phyloP scores from a whole-genome alignment of 1,284 basidiomycete species.

The Rhodotorula sp. region DNA sequence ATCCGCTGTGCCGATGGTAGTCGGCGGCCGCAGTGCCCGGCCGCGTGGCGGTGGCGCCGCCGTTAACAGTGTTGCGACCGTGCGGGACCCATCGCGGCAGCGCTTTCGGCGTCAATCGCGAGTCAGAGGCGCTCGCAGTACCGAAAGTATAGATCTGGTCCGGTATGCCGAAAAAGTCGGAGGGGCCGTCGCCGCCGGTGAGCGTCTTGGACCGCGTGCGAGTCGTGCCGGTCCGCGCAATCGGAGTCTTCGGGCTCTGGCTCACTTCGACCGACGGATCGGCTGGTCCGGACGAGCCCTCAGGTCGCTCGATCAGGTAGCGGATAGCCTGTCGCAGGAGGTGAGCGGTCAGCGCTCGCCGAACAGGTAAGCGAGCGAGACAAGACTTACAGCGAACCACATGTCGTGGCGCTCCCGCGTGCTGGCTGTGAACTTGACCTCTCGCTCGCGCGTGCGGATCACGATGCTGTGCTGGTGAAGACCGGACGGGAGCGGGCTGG shows the following conservation, averaged over 20 bases:
- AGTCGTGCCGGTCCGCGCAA: not conserved
- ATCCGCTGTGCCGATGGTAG: conserved; percentile 59
- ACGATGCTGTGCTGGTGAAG: conserved; percentile 89
- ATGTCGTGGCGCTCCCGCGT: conserved; percentile 94
- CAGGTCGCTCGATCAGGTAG: conserved; percentile 73
- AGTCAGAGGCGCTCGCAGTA: conserved; percentile 38
- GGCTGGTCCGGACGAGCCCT: not conserved
- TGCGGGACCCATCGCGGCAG: conserved; percentile 12
- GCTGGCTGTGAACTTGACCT: conserved; percentile 96
- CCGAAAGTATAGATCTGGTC: conserved; percentile 22
- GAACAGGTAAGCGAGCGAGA: conserved; percentile 8
- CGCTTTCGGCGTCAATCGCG: conserved; percentile 50
- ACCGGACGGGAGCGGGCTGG: conserved; percentile 89
- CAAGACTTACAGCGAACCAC: conserved; percentile 68
- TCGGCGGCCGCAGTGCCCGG: conserved; percentile 84
- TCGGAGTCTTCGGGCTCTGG: not conserved
- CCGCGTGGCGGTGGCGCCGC: conserved; percentile 60
- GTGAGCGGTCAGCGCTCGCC: not conserved
- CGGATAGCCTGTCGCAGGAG: conserved; percentile 65
- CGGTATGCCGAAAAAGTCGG: conserved; percentile 16
- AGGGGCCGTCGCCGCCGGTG: not conserved
- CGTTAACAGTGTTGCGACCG: conserved; percentile 4
- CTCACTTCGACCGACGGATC: not conserved
- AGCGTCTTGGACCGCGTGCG: conserved; percentile 13
- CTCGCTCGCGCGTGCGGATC: conserved; percentile 85